Evolutionary conservation across 2,329 filamentous ascomycete genomes (phyloP).

Genomic region (Tolypocladium ophioglossoides): DNA sequence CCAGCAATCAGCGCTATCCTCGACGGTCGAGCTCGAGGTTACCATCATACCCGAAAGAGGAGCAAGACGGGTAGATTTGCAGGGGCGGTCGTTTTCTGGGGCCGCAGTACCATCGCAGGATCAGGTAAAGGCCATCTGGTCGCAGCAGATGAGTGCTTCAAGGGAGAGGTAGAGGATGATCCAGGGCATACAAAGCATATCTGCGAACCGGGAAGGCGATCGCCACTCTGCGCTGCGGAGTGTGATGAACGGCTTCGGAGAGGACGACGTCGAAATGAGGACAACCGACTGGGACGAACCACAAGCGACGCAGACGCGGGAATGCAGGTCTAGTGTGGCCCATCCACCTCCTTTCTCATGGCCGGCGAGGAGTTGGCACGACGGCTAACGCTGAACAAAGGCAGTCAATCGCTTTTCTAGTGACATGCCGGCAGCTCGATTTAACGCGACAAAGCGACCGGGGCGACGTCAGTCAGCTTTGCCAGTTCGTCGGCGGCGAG

Average conservation of each 20-base stretch:
- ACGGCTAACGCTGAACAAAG: no score
- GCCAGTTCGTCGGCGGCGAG: no score
- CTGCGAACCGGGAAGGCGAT: neutral
- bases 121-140: neutral
- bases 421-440: no score
- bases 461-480: no score
- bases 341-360: neutral
- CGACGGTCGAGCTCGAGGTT: no score
- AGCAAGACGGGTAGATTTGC: no score
- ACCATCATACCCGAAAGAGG: no score
- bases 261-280: neutral
- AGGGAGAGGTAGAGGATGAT: neutral
- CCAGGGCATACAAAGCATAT: neutral
- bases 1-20: neutral
- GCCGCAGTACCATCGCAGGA: neutral
- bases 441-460: no score
- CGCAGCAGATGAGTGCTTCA: neutral
- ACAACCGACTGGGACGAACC: neutral
- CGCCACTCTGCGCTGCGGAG: neutral
- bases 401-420: no score
- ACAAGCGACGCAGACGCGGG: no score
- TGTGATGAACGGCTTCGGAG: neutral
- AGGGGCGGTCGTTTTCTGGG: neutral
- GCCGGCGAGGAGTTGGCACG: neutral
- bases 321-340: neutral